These are phyloP conservation scores for Melanopsichium pennsylvanicum DNA, from an alignment of 1,284 basidiomycete genomes.

Conservation along the genomic window DNA sequence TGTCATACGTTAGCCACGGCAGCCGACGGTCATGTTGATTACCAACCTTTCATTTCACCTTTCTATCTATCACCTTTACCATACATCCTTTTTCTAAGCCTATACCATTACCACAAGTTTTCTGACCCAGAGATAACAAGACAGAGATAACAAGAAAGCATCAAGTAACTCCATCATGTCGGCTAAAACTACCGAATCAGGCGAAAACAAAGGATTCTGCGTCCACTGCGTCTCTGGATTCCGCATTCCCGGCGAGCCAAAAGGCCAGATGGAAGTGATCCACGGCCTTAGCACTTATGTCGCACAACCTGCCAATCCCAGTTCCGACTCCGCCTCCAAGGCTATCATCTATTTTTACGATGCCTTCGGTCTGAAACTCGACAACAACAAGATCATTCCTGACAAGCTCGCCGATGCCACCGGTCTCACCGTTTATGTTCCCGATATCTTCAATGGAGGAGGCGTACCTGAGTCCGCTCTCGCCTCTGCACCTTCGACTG, in stretches of 20 bases:
- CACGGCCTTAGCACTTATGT: constrained; percentile 56
- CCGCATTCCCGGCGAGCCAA: constrained; percentile 47
- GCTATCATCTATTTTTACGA: constrained; percentile 74
- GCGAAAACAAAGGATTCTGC: constrained; percentile 26
- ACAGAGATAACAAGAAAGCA: too few species aligned
- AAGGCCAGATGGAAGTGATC: constrained; percentile 40
- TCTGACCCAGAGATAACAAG: too few species aligned
- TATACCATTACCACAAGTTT: not conserved
- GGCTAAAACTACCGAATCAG: too few species aligned
- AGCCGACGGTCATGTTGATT: too few species aligned
- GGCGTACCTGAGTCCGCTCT: constrained; percentile 19
- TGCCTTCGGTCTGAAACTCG: constrained; percentile 67
- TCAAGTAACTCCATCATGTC: constrained; percentile 14
- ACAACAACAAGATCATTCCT: constrained; percentile 72
- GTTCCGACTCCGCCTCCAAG: constrained; percentile 39
- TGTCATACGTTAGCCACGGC: too few species aligned
- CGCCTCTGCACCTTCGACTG: constrained; percentile 21
- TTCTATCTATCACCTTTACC: too few species aligned
- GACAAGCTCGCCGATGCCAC: constrained; percentile 71
- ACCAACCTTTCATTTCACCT: too few species aligned
- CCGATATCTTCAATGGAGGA: constrained; percentile 51
- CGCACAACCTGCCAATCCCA: constrained; percentile 50
- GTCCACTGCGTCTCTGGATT: constrained; percentile 48
- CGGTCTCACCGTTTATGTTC: constrained; percentile 73
- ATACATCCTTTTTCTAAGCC: too few species aligned